These are phyloP conservation scores for Brassica cretica DNA, from an alignment of 345 rosid species.

Conservation along the genomic window DNA sequence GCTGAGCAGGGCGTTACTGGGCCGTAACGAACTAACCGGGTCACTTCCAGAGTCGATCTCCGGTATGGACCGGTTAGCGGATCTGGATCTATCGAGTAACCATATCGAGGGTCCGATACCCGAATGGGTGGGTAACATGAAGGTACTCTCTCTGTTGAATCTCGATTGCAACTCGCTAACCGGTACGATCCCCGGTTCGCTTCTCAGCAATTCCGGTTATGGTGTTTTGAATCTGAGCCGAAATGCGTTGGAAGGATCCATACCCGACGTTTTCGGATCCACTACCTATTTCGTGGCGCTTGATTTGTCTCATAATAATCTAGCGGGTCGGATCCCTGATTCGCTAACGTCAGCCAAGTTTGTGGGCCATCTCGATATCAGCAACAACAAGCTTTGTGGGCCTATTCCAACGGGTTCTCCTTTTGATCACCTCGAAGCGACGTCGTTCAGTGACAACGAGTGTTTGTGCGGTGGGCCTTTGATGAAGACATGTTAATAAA, in stretches of 20 bases:
- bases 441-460: conserved; percentile 54
- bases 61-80: conserved; percentile 67
- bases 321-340: conserved; percentile 68
- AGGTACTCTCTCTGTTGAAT: conserved; percentile 72
- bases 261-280: conserved; percentile 78
- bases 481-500: conserved; percentile 58
- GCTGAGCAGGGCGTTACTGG: conserved; percentile 75
- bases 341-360: conserved; percentile 60
- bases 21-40: conserved; percentile 71
- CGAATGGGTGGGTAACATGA: conserved; percentile 65
- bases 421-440: conserved; percentile 60
- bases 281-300: conserved; percentile 70
- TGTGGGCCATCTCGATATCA: conserved; percentile 81
- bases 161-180: conserved; percentile 62
- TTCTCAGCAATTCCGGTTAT: conserved; percentile 59
- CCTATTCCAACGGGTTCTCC: conserved; percentile 77
- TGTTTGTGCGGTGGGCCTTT: conserved; percentile 87
- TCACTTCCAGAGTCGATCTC: conserved; percentile 66
- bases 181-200: conserved; percentile 58
- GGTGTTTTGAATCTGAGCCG: conserved; percentile 77
- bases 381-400: conserved; percentile 90
- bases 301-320: conserved; percentile 68
- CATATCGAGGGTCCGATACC: conserved; percentile 63
- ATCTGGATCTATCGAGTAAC: conserved; percentile 77
- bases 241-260: conserved; percentile 66